A percentile compares a stretch with the other conserved stretches of the same genome.
Conservation (phyloP, 768 basidiomycete genomes). For the Solioccasus polychromus region DNA sequence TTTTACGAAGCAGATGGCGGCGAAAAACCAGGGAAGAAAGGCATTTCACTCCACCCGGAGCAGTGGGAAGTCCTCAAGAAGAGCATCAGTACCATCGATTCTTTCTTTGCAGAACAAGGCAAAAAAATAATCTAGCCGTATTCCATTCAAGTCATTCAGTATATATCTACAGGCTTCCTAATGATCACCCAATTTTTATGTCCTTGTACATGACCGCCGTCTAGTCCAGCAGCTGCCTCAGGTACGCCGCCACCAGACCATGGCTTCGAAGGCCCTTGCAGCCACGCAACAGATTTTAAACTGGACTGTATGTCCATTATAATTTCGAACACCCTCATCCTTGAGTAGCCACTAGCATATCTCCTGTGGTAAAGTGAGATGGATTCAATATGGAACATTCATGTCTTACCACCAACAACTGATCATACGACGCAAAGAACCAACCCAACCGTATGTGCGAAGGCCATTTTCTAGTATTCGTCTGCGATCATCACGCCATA, state of each 20-base stretch:
- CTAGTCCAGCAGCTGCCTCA: constrained; percentile 68
- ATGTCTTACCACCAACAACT: constrained; percentile 70
- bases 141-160: background rate
- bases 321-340: constrained; percentile 53
- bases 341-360: constrained; percentile 52
- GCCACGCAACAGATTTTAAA: constrained; percentile 59
- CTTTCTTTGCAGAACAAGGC: constrained; percentile 38
- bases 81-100: constrained; percentile 45
- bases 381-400: background rate
- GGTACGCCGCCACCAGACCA: constrained; percentile 64
- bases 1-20: constrained; percentile 60
- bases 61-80: constrained; percentile 65
- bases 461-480: constrained; percentile 52
- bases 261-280: constrained; percentile 55
- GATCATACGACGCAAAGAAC: constrained; percentile 52
- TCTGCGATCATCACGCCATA: constrained; percentile 69
- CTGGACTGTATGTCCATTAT: constrained; percentile 57
- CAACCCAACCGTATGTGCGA: constrained; percentile 40
- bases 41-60: constrained; percentile 62
- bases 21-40: constrained; percentile 79
- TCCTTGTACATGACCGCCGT: no score
- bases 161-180: constrained; percentile 5
- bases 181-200: constrained; percentile 1
- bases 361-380: constrained; percentile 41
- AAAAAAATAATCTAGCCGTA: constrained; percentile 10